Percentiles rank a stretch among this genome's conserved stretches.
Conservation (phyloP, 768 basidiomycete species). For the Fistulinella prunicolor region DNA sequence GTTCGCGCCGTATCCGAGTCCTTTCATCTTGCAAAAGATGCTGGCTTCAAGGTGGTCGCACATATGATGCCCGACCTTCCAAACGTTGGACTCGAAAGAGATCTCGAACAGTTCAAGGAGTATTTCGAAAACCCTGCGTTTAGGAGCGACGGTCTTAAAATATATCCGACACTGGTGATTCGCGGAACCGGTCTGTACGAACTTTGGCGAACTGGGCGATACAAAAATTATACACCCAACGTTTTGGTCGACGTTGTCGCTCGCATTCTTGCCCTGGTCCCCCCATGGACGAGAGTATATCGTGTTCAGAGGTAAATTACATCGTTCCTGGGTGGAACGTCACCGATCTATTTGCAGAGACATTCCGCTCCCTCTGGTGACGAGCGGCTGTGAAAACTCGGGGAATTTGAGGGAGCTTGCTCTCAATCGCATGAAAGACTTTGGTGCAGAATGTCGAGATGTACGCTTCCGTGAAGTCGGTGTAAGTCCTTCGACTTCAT, state of each 20-base stretch:
- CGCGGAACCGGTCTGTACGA: constrained; percentile 96
- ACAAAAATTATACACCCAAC: constrained; percentile 99
- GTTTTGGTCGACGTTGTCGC: constrained; percentile 97
- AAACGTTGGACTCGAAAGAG: constrained; percentile 95
- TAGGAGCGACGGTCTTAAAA: constrained; percentile 94
- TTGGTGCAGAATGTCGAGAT: constrained; percentile 95
- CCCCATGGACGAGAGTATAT: constrained; percentile 98
- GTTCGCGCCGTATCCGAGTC: constrained; percentile 96
- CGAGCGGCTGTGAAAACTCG: constrained; percentile 96
- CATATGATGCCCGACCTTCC: constrained; percentile 99
- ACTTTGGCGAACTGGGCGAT: constrained; percentile 93
- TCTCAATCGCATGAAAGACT: constrained; percentile 97
- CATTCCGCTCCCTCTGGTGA: constrained; percentile 94
- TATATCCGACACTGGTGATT: constrained; percentile 98
- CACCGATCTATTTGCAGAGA: constrained; percentile 52
- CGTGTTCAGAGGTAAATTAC: constrained; percentile 82
- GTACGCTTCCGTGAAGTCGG: constrained; percentile 98
- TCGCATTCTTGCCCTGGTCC: constrained; percentile 90
- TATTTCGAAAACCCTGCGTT: constrained; percentile 99
- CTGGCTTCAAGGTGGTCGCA: constrained; percentile 98
- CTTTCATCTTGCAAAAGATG: constrained; percentile 97
- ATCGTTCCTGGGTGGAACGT: not conserved
- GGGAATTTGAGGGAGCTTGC: constrained; percentile 96
- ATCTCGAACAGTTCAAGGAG: constrained; percentile 98
- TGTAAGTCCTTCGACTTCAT: constrained; percentile 44